Evolutionary conservation across 148 eudicot genomes (phyloP).

Genomic region (Pharnaceum exiguum): DNA sequence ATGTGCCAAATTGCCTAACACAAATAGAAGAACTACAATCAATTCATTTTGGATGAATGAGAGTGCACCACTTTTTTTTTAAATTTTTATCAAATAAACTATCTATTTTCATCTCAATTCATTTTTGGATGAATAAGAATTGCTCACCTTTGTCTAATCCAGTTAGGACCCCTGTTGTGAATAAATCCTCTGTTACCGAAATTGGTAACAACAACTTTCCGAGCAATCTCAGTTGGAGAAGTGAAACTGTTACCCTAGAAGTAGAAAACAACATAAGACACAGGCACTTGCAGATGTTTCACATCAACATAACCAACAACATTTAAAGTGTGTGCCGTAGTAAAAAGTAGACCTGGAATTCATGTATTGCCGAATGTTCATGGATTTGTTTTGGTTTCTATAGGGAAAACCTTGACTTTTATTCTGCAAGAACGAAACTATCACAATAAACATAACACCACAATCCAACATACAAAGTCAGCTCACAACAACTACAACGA

Average conservation of each 20-base stretch:
- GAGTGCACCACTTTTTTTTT: no score
- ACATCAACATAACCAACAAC: no score
- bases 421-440: constrained; percentile 37
- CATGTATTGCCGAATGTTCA: constrained; percentile 54
- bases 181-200: constrained; percentile 46
- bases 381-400: constrained; percentile 50
- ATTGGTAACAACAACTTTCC: constrained; percentile 53
- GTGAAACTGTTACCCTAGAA: constrained; percentile 72
- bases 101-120: no score
- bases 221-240: constrained; percentile 64
- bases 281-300: not conserved
- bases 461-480: not conserved
- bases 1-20: no score
- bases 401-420: constrained; percentile 37
- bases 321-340: no score
- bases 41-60: no score
- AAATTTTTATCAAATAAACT: no score
- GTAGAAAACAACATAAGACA: constrained; percentile 25
- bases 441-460: not conserved
- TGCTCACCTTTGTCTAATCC: constrained; percentile 62
- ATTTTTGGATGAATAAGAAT: no score
- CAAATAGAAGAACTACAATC: no score
- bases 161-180: constrained; percentile 35
- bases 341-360: constrained; percentile 68
- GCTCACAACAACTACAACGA: not conserved